These are phyloP conservation scores for Remersonia thermophila DNA, from an alignment of 2,329 filamentous ascomycete genomes.

Conservation along the genomic window DNA sequence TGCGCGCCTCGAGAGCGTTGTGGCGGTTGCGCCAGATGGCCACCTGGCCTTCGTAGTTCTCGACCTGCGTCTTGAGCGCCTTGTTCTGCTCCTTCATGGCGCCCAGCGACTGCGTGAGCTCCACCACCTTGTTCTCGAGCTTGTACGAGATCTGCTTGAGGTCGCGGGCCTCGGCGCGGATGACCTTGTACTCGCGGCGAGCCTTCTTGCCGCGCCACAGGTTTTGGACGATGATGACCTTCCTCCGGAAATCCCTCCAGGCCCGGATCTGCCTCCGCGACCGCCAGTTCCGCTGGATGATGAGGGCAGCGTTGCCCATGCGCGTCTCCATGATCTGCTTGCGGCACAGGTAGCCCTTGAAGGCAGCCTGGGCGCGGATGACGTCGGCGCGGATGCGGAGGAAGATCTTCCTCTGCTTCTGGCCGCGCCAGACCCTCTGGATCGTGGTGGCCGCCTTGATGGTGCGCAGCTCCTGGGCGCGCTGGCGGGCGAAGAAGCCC, in stretches of 20 bases:
- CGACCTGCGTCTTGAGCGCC: conserved; percentile 70
- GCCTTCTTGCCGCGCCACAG: conserved; percentile 80
- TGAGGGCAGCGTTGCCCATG: conserved; percentile 76
- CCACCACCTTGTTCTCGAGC: conserved; percentile 98
- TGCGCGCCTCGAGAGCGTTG: conserved; percentile 75
- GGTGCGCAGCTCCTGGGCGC: conserved; percentile 68
- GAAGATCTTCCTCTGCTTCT: conserved; percentile 77
- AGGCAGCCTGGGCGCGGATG: conserved; percentile 75
- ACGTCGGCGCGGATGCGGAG: conserved; percentile 68
- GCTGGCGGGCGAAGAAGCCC: conserved; percentile 64
- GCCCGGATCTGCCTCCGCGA: conserved; percentile 62
- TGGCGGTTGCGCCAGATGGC: conserved; percentile 92
- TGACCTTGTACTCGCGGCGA: conserved; percentile 72
- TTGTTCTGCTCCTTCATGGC: conserved; percentile 94
- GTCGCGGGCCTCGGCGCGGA: conserved; percentile 92
- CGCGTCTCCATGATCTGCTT: conserved; percentile 90
- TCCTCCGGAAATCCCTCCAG: conserved; percentile 83
- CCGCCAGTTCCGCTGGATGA: conserved; percentile 86
- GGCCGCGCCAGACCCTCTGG: conserved; percentile 86
- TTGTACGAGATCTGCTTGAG: conserved; percentile 99
- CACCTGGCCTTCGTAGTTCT: conserved; percentile 92
- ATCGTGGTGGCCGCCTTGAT: conserved; percentile 86
- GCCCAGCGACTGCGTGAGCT: conserved; percentile 86
- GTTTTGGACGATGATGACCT: conserved; percentile 81
- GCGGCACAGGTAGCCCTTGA: conserved; percentile 84